These are phyloP conservation scores for Coemansia asiatica DNA, from an alignment of 192 early-diverging fungal species.

Conservation along the genomic window DNA sequence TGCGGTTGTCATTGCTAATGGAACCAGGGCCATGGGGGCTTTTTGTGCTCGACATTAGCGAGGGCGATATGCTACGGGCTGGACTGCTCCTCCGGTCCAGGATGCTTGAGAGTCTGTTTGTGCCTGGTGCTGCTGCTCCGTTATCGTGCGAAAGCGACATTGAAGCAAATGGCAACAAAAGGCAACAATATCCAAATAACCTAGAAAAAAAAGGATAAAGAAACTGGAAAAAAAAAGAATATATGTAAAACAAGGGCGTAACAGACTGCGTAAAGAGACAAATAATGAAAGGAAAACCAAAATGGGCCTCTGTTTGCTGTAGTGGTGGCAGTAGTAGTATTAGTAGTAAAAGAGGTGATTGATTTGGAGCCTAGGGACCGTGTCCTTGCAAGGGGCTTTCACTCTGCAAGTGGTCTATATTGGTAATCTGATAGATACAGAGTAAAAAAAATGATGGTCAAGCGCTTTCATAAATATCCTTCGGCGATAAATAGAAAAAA, in stretches of 20 bases:
- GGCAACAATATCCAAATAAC: too few species aligned
- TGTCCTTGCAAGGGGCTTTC: background rate
- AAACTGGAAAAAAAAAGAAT: too few species aligned
- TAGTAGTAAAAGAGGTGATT: background rate
- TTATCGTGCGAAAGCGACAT: slow-evolving; percentile 14
- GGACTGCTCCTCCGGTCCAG: slow-evolving; percentile 10
- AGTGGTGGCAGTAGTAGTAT: background rate
- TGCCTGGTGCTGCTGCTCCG: background rate
- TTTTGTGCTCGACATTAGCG: background rate
- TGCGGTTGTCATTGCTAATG: background rate
- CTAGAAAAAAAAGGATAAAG: background rate
- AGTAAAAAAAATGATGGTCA: background rate
- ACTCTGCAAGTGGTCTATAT: background rate
- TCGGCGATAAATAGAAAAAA: background rate
- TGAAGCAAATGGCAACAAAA: too few species aligned
- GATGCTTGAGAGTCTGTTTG: slow-evolving; percentile 11
- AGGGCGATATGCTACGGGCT: background rate
- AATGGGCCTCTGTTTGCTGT: background rate
- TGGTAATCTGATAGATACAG: background rate
- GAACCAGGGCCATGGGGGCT: background rate
- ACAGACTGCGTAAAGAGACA: background rate
- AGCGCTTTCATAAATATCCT: background rate
- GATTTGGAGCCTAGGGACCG: background rate
- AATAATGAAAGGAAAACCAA: background rate
- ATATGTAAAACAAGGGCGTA: too few species aligned